Base-by-base conservation (phyloP, 352 stramenopile genomes). In the Pythium aquatile region DNA sequence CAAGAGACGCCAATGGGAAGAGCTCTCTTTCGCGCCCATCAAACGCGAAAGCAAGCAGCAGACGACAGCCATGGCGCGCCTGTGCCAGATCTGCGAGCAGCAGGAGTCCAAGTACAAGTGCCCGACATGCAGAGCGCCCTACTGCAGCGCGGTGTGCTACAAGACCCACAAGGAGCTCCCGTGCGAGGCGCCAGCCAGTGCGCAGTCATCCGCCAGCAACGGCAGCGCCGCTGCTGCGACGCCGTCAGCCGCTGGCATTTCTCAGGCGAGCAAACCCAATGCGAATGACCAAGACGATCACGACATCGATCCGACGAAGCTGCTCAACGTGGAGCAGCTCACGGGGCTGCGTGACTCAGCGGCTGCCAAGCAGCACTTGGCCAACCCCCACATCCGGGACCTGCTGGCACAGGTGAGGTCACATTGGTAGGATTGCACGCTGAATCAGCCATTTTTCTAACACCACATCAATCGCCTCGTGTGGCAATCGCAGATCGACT, bases 21-120 rank as follows among this genome's bases (percentile, higher is more conserved):
- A 51, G 44, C 44, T 13, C 1, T 20, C 8, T 51, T 20, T 8
- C 16, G 44, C 17, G 16, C 56, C n/a, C n/a, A 35, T 40, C 40
- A 17, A 32, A 24, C 3, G 6, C 26, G 46, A 32, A 33, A 55
- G 28, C 0, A 11, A 55, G 13, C 9, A 8, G 13, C 24, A 33
- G 10, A 42, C 44, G 30, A 24, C 20, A 24, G 20, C 1, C 16
- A 87, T 87, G 83, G 63, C 53, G 28, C 73, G 82, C 33, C 49
- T 75, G 20, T 94, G 85, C 63, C 68, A 64, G 3, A 72, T 93
- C 35, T 94, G 85, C 56, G 55, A 66, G 54, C 60, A 67, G 29
- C 51, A 57, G 11, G 75, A 82, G 71, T 69, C 82, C 79, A 93
- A 92, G 75, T 94, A 94, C 83, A 94, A 93, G 65, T 94, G 86